phyloP scores from a whole-genome alignment of 2,329 filamentous ascomycete species.

The Exophiala mesophila region DNA sequence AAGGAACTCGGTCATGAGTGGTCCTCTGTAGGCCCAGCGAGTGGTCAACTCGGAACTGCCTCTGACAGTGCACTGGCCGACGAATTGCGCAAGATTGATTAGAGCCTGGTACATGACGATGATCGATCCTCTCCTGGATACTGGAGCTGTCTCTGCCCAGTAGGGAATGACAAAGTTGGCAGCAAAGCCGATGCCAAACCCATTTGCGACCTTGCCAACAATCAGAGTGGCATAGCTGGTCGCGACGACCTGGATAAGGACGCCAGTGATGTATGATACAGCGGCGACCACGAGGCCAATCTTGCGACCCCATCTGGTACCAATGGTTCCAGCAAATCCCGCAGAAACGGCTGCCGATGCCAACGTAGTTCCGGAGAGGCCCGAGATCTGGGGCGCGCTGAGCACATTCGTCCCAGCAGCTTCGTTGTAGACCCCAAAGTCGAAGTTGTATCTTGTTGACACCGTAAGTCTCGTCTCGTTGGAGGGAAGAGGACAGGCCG shows the following conservation, averaged over 20 bases:
- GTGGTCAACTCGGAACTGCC: conserved; percentile 56
- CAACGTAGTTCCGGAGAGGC: conserved; percentile 8
- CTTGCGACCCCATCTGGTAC: conserved; percentile 9
- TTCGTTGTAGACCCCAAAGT: conserved; percentile 6
- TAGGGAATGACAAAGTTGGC: conserved; percentile 90
- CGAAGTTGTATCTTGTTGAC: conserved; percentile 1
- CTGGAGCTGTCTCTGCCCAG: conserved; percentile 70
- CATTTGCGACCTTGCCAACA: conserved; percentile 32
- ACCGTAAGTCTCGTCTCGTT: neutral
- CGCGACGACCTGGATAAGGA: conserved; percentile 7
- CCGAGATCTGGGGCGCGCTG: conserved; percentile 9
- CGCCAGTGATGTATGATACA: conserved; percentile 4
- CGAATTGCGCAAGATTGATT: conserved; percentile 65
- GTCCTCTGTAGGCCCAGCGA: conserved; percentile 69
- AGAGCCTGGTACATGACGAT: conserved; percentile 66
- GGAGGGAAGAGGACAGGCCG: neutral
- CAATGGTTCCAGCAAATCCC: conserved; percentile 8
- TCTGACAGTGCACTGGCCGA: conserved; percentile 65
- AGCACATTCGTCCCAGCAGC: conserved; percentile 4
- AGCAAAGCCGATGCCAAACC: conserved; percentile 76
- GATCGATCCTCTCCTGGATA: conserved; percentile 38
- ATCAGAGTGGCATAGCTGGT: conserved; percentile 8
- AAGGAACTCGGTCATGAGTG: conserved; percentile 58
- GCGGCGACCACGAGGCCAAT: conserved; percentile 8
- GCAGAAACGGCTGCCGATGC: conserved; percentile 9